Base-by-base conservation (phyloP, 177 flowering plant genomes). In the Vitis hybrid region DNA sequence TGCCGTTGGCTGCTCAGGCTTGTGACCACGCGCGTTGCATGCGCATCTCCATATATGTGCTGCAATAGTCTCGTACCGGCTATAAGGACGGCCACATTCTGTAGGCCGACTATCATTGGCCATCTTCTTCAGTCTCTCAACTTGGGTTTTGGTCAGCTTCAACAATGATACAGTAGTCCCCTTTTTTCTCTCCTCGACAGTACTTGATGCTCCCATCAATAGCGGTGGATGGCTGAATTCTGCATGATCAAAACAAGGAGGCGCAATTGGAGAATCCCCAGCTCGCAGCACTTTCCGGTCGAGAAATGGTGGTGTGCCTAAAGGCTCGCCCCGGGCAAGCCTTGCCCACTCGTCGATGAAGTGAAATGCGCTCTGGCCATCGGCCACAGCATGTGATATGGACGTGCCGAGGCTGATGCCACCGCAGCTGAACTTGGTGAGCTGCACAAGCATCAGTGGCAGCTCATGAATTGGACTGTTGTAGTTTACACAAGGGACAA, bases 41-140 rank as follows among this genome's bases (percentile, higher is more conserved):
- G 83, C 82, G 55, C 79, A 75, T 50, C 83, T 74, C 90, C 95
- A 88, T 17, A 83, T 64, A 63, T 90, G 89, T 0, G 68, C 89
- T 4, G 87, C 30, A n/a, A 84, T 23, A 1, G 75, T 70, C 75
- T 85, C 87, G 64, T 75, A 83, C 7, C 87, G 72, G 6, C 73
- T 77, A 62, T 70, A 82, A 3, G 74, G 52, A 10, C 80, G 82
- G 1, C 34, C 51, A 2, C 2, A 19, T 10, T 9, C 17, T 11
- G 11, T 3, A 6, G 5, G 18, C 3, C 66, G 9, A 6, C 65
- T 64, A 2, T 74, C 76, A 39, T 83, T 85, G 1, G 85, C 86
- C 39, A 6, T 68, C 8, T 39, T 68, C 74, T 74, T 85, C 1
- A 83, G 70, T 8, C 45, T 70, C 70, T 80, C 82, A 1, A 86